Conservation (phyloP, 2,329 filamentous ascomycete genomes). For the Alternaria dauci region DNA sequence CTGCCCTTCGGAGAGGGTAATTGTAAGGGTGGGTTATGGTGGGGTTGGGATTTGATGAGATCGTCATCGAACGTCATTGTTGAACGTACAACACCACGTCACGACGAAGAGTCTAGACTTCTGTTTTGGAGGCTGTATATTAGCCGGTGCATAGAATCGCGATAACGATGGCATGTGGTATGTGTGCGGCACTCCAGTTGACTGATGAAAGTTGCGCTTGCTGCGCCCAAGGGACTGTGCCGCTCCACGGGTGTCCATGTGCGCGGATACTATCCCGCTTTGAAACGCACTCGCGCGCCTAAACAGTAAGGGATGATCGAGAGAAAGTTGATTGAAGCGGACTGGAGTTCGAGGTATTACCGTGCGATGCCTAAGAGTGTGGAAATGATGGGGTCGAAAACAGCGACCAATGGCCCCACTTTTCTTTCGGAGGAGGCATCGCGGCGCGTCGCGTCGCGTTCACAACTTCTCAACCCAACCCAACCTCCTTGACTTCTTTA, state of each 20-base stretch:
- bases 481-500: background rate
- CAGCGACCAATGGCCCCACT: background rate
- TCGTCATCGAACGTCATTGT: slow-evolving; percentile 21
- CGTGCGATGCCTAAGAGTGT: background rate
- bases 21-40: slow-evolving; percentile 9
- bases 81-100: slow-evolving; percentile 11
- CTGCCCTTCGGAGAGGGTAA: background rate
- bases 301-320: background rate
- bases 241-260: background rate
- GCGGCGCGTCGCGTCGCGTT: background rate
- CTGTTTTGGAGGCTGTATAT: background rate
- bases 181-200: background rate
- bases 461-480: background rate
- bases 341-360: background rate
- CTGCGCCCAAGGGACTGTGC: background rate
- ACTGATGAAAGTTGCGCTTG: background rate
- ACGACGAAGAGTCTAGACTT: slow-evolving; percentile 7
- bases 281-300: background rate
- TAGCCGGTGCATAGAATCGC: background rate
- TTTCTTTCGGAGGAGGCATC: background rate
- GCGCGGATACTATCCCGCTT: background rate
- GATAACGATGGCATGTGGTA: background rate
- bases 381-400: background rate
- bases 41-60: slow-evolving; percentile 12
- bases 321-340: background rate